phyloP scores from a whole-genome alignment of 148 eudicot species.

The Camellia japonica region DNA sequence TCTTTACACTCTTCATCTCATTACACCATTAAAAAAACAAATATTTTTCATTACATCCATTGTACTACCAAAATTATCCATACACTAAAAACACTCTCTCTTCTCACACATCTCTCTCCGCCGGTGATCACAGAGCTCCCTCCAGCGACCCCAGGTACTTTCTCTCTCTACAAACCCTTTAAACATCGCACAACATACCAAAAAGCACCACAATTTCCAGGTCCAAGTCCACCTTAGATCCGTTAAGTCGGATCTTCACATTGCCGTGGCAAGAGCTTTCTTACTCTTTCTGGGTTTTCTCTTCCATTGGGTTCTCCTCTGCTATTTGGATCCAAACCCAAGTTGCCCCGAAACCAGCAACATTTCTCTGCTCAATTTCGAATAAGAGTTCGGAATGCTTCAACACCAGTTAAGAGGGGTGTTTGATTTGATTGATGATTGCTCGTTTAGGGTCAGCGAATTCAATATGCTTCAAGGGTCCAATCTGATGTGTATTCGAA shows the following conservation, averaged over 20 bases:
- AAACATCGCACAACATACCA: too few species aligned
- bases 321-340: slow-evolving; percentile 27
- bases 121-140: too few species aligned
- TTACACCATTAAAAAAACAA: too few species aligned
- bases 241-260: slow-evolving; percentile 11
- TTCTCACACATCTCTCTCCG: too few species aligned
- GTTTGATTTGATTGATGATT: slow-evolving; percentile 53
- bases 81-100: too few species aligned
- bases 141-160: too few species aligned
- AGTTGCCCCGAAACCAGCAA: slow-evolving; percentile 38
- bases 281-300: slow-evolving; percentile 17
- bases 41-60: too few species aligned
- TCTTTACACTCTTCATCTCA: too few species aligned
- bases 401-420: slow-evolving; percentile 86
- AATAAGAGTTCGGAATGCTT: slow-evolving; percentile 57
- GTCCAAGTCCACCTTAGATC: slow-evolving; percentile 23
- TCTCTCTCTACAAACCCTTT: neutral
- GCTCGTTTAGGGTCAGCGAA: slow-evolving; percentile 71
- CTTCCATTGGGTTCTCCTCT: slow-evolving; percentile 7
- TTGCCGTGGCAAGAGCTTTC: slow-evolving; percentile 27
- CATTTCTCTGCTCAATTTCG: slow-evolving; percentile 40
- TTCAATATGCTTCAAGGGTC: slow-evolving; percentile 86
- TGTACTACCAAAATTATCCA: too few species aligned
- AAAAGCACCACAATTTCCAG: neutral
- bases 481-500: slow-evolving; percentile 31